Evolutionary conservation across 805 yeast species (phyloP).

Genomic region (Zygosaccharomyces bisporus): DNA sequence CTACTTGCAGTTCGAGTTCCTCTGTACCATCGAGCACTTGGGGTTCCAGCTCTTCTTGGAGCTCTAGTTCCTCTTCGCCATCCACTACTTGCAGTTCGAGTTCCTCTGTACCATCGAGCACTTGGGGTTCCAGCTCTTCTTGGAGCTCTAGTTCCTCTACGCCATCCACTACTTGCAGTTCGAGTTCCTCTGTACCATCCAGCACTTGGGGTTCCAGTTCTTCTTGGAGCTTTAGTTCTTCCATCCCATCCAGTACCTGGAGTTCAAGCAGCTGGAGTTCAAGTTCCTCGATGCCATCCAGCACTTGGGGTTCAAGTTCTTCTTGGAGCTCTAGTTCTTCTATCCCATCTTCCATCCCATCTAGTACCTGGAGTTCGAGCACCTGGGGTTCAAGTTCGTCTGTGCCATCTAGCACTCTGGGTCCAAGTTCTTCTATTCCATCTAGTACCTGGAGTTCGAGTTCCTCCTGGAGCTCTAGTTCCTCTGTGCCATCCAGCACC

Average conservation of each 20-base stretch:
- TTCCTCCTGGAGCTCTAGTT: background rate
- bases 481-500: background rate
- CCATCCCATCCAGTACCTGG: background rate
- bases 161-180: background rate
- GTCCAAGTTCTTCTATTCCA: slow-evolving; percentile 1
- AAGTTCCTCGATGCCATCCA: background rate
- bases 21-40: background rate
- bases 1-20: background rate
- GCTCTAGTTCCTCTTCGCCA: background rate
- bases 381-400: slow-evolving; percentile 1
- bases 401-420: background rate
- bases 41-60: background rate
- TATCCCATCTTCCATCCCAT: slow-evolving; percentile 1
- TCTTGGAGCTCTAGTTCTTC: slow-evolving; percentile 4
- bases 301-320: slow-evolving; percentile 7
- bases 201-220: background rate
- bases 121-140: background rate
- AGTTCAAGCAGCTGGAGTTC: background rate
- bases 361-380: slow-evolving; percentile 2
- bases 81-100: background rate
- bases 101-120: background rate
- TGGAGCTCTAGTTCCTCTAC: background rate
- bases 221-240: background rate
- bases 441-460: background rate
- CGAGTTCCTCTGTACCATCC: background rate